Evolutionary conservation across 108 stramenopile species (phyloP), one percentile per base, ranked within the genome.

Genomic region (Pseudonitzschia delicatissima): DNA sequence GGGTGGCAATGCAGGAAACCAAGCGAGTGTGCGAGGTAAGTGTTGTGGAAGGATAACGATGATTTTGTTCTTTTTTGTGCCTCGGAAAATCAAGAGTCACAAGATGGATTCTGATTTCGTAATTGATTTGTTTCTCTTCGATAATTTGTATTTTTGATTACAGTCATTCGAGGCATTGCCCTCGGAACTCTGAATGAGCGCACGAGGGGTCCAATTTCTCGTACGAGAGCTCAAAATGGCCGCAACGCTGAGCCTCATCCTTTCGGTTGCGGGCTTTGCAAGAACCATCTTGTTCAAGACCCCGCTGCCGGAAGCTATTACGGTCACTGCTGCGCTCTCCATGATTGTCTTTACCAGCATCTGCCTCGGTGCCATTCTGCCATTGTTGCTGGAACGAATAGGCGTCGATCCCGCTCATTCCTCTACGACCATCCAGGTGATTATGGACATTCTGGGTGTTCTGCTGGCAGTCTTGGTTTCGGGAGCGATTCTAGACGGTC

Each of bases 371-470:
- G 82, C 90, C 3, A 59, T 91, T 2, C 67, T 96, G 57, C 94
- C 94, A 9, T 40, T 96, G 57, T 42, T 87, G 13, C 57, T 96
- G 69, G 75, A 91, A 45, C 61, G 57, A 40, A 35, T 91, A 53
- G 84, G 87, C 12, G 79, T 93, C 52, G 94, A 96, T 80, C 91
- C 94, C n/a, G 94, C 94, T 12, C 91, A 96, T 70, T 71, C 69
- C 3, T 86, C 85, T 20, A 96, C 94, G 2, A 89, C 87, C 2
- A 96, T 96, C 49, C 94, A 96, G 69, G 74, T 78, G 31, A 69
- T 79, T 18, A 83, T 83, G 82, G 82, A 82, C 53, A 87, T 87
- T 64, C 64, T 79, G 5, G 83, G 85, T 33, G 94, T 95, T 11
- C 68, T 91, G 0, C 44, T 95, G 26, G 87, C 90, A 1, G 87